phyloP scores from a whole-genome alignment of 1,284 basidiomycete species.

The Limonomyces culmigenus region DNA sequence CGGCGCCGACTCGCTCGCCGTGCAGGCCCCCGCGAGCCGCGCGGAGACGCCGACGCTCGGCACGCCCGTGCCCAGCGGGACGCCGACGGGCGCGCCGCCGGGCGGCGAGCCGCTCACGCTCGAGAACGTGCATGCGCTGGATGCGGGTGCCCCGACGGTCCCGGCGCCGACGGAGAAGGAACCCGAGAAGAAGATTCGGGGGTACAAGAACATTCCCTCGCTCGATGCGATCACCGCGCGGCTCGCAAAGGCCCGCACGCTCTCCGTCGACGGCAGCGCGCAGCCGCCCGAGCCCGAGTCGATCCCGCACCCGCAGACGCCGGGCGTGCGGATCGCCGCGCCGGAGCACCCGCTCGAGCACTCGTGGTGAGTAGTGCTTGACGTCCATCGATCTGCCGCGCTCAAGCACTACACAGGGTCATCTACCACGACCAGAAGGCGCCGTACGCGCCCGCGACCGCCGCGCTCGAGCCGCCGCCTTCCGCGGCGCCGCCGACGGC shows the following conservation, averaged over 20 bases:
- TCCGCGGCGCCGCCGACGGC: slow-evolving; percentile 18
- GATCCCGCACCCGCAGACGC: slow-evolving; percentile 66
- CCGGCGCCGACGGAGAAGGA: neutral
- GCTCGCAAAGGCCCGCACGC: slow-evolving; percentile 43
- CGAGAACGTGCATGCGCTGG: slow-evolving; percentile 21
- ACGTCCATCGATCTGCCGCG: neutral
- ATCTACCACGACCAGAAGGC: slow-evolving; percentile 79
- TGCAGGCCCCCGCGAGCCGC: slow-evolving; percentile 44
- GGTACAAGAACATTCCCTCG: slow-evolving; percentile 75
- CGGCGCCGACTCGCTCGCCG: slow-evolving; percentile 42
- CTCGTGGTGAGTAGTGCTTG: slow-evolving; percentile 43
- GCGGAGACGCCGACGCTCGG: slow-evolving; percentile 34
- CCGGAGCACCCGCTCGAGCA: slow-evolving; percentile 75
- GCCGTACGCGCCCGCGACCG: slow-evolving; percentile 32
- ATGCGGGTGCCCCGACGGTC: slow-evolving; percentile 10
- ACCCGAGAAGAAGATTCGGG: slow-evolving; percentile 26
- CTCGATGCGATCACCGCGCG: slow-evolving; percentile 68
- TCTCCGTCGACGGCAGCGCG: slow-evolving; percentile 55
- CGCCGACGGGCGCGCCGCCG: slow-evolving; percentile 7
- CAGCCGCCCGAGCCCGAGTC: slow-evolving; percentile 59
- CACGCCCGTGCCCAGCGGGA: slow-evolving; percentile 21
- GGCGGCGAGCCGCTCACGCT: slow-evolving; percentile 38
- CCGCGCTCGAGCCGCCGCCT: slow-evolving; percentile 11
- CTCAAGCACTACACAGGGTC: slow-evolving; percentile 34
- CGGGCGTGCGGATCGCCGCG: slow-evolving; percentile 52